Percentiles rank a stretch among this genome's conserved stretches.
phyloP scores from a whole-genome alignment of 129 eudicot genomes.

The Cynara cardunculus region DNA sequence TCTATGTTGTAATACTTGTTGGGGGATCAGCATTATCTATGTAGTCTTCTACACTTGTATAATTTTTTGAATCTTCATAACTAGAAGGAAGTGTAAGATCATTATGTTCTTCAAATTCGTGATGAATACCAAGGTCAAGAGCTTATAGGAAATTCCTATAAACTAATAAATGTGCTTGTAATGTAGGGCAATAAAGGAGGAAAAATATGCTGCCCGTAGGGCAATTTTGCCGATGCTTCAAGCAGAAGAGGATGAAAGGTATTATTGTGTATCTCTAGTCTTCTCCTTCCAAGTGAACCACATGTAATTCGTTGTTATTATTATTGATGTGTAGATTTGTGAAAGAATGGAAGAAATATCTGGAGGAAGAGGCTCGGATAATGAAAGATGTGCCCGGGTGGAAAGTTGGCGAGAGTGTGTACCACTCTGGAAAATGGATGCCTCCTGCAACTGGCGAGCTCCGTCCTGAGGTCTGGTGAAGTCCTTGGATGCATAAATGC shows the following conservation, averaged over 20 bases:
- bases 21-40: not conserved
- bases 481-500: not conserved
- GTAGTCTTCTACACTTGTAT: not conserved
- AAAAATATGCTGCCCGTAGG: conserved; percentile 82
- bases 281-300: not conserved
- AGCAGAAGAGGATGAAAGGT: conserved; percentile 97
- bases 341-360: conserved; percentile 86
- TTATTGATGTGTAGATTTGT: conserved; percentile 62
- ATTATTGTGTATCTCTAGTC: not conserved
- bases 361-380: conserved; percentile 86
- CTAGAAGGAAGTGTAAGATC: not conserved
- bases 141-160: not conserved
- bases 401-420: conserved; percentile 96
- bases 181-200: conserved; percentile 85
- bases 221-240: conserved; percentile 90
- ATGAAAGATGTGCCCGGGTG: conserved; percentile 99
- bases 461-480: conserved; percentile 93
- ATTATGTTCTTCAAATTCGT: not conserved
- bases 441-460: conserved; percentile 98
- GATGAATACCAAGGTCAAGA: not conserved
- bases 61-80: not conserved
- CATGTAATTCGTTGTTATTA: not conserved
- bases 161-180: not conserved
- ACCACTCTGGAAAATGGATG: conserved; percentile 98
- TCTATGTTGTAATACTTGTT: not conserved